These are phyloP conservation scores for Mycena albidolilacea DNA, from an alignment of 768 basidiomycete species.

Conservation along the genomic window DNA sequence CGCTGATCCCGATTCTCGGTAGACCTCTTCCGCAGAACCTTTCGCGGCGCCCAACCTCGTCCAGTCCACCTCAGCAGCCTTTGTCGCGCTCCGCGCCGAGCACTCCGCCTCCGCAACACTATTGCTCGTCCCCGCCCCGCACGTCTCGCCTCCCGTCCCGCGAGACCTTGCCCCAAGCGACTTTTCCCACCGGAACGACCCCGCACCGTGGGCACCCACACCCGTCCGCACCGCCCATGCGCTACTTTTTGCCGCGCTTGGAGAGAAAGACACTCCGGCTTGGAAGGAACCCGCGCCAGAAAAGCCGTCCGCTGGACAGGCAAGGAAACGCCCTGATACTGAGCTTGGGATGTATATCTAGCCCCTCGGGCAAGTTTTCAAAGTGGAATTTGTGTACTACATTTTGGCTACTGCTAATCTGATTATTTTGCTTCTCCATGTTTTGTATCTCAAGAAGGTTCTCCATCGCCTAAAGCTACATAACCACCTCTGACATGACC, in stretches of 20 bases:
- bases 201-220: conserved; percentile 53
- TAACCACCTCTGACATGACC: too few relatives aligned
- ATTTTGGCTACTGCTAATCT: not conserved
- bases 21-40: conserved; percentile 53
- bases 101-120: conserved; percentile 46
- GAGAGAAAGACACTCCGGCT: conserved; percentile 39
- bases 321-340: conserved; percentile 28
- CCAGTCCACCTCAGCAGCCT: conserved; percentile 67
- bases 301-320: conserved; percentile 10
- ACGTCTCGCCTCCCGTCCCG: conserved; percentile 59
- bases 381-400: not conserved
- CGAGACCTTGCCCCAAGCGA: conserved; percentile 52
- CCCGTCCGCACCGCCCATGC: conserved; percentile 53
- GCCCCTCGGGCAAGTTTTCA: not conserved
- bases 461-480: too few relatives aligned
- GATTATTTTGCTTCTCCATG: too few relatives aligned
- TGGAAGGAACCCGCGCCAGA: conserved; percentile 26
- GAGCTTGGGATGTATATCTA: conserved; percentile 31
- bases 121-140: conserved; percentile 65
- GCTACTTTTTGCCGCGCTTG: conserved; percentile 53
- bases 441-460: too few relatives aligned
- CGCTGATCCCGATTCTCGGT: not conserved
- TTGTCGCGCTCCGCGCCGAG: conserved; percentile 58
- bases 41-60: conserved; percentile 73
- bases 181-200: conserved; percentile 49